Conservation (phyloP, 352 stramenopile species). For the Globisporangium okanoganense region DNA sequence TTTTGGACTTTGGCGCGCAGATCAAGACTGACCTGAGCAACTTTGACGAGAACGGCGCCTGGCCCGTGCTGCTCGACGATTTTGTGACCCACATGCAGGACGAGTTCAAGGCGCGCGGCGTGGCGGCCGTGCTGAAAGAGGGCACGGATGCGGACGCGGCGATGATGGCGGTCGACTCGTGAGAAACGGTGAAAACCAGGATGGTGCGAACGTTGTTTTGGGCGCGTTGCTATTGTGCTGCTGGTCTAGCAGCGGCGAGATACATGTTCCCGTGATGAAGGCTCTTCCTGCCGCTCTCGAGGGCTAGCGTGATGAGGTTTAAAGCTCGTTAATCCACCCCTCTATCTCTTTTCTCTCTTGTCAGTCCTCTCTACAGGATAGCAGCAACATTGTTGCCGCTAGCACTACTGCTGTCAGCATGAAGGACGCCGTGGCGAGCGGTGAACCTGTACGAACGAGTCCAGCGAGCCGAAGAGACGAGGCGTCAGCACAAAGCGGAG, state of each 20-base stretch:
- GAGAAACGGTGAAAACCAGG: conserved; percentile 3
- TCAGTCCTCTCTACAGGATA: not conserved
- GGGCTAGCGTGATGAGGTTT: not conserved
- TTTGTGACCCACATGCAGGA: conserved; percentile 72
- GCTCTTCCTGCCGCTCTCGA: not conserved
- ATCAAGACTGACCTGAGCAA: conserved; percentile 73
- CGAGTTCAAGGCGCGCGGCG: conserved; percentile 36
- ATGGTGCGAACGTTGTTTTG: not conserved
- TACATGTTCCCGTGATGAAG: not conserved
- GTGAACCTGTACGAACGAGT: not conserved
- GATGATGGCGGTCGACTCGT: conserved; percentile 44
- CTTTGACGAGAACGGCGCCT: conserved; percentile 86
- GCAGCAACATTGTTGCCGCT: not conserved
- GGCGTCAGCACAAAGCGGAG: not conserved
- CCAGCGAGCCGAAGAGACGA: not conserved
- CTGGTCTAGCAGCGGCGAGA: not conserved
- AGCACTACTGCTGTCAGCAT: not conserved
- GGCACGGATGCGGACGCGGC: conserved; percentile 22
- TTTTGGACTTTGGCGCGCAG: conserved; percentile 77
- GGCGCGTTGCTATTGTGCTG: not conserved
- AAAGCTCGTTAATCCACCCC: not conserved
- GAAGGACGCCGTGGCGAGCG: not conserved
- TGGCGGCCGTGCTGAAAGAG: conserved; percentile 39
- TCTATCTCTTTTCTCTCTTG: not conserved
- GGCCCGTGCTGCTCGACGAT: conserved; percentile 83